phyloP scores from a whole-genome alignment of 1,139 yeast species.

The Suhomyces kunorum region DNA sequence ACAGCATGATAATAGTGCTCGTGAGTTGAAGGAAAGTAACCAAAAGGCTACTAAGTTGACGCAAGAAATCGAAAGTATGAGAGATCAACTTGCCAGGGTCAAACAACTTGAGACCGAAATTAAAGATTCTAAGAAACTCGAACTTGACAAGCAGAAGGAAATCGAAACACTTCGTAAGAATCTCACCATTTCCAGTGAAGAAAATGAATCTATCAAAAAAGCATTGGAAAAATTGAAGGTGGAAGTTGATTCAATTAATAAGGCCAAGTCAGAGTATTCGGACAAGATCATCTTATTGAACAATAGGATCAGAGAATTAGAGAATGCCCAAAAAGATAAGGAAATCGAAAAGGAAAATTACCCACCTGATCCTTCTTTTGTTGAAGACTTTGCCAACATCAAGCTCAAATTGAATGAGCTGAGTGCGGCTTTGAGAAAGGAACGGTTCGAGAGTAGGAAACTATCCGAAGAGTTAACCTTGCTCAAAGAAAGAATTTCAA shows the following conservation, averaged over 20 bases:
- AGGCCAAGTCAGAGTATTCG: constrained; percentile 30
- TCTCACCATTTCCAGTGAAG: constrained; percentile 13
- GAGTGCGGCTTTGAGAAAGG: constrained; percentile 51
- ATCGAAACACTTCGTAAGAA: constrained; percentile 13
- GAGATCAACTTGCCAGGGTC: constrained; percentile 13
- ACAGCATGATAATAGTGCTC: constrained; percentile 14
- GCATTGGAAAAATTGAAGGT: constrained; percentile 27
- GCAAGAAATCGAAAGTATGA: constrained; percentile 13
- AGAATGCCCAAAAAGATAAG: constrained; percentile 8
- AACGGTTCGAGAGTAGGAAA: constrained; percentile 55
- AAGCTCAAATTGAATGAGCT: constrained; percentile 56
- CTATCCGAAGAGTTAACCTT: constrained; percentile 59
- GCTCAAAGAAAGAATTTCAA: constrained; percentile 45
- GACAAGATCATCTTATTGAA: constrained; percentile 29
- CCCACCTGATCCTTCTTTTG: constrained; percentile 35
- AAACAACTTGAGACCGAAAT: constrained; percentile 15
- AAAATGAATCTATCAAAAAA: constrained; percentile 20
- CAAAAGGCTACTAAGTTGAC: constrained; percentile 7
- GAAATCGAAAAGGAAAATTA: constrained; percentile 40
- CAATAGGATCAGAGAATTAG: constrained; percentile 22
- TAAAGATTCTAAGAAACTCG: constrained; percentile 10
- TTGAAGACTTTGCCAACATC: constrained; percentile 51
- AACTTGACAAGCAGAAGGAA: constrained; percentile 9
- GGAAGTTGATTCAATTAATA: constrained; percentile 39
- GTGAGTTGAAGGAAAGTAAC: constrained; percentile 14